A percentile compares a stretch with the other conserved stretches of the same genome.
Conservation (phyloP, 2,329 filamentous ascomycete species). For the Ophiocordyceps australis region DNA sequence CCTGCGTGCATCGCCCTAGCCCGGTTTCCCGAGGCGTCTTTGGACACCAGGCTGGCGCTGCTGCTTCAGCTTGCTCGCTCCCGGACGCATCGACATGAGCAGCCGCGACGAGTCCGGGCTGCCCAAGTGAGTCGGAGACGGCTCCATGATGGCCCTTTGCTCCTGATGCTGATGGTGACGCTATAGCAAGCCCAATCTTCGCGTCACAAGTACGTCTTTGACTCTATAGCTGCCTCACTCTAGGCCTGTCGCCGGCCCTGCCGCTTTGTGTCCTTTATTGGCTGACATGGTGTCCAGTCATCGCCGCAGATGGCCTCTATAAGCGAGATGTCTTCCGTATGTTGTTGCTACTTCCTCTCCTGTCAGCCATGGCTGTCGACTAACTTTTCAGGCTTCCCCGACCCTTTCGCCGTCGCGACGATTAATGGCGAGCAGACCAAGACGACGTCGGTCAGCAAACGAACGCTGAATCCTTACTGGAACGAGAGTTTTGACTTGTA, state of each 20-base stretch:
- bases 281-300: conserved; percentile 48
- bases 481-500: conserved; percentile 99
- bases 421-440: conserved; percentile 96
- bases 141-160: neutral
- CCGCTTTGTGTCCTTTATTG: conserved; percentile 7
- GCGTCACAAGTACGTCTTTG: conserved; percentile 64
- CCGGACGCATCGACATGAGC: conserved; percentile 7
- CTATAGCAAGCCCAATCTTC: conserved; percentile 63
- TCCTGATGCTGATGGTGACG: conserved; percentile 10
- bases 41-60: conserved; percentile 1
- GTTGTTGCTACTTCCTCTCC: conserved; percentile 17
- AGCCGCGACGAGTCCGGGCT: conserved; percentile 18
- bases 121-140: conserved; percentile 13
- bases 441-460: conserved; percentile 93
- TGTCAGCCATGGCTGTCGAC: conserved; percentile 3
- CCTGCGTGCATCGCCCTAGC: neutral
- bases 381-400: conserved; percentile 61
- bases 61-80: conserved; percentile 4
- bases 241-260: no score
- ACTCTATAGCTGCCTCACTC: no score
- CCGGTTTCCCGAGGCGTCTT: conserved; percentile 1
- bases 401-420: conserved; percentile 94
- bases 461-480: conserved; percentile 98
- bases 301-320: conserved; percentile 94
- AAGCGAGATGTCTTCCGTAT: conserved; percentile 98